Evolutionary conservation across 768 basidiomycete genomes (phyloP).

Genomic region (Leccinum fibrillosum): DNA sequence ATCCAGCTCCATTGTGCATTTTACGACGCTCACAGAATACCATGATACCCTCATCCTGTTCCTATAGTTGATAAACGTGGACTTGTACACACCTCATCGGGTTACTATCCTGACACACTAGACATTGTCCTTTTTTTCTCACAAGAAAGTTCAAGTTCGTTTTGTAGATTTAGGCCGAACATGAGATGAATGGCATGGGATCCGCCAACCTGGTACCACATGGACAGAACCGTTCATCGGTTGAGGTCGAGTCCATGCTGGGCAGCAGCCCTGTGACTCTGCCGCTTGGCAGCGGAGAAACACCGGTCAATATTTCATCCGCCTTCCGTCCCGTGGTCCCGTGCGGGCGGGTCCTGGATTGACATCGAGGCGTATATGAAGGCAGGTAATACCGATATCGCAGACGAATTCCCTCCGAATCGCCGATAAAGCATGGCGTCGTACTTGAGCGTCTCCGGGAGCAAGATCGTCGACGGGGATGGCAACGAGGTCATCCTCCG

Average conservation of each 20-base stretch:
- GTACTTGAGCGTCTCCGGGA: conserved; percentile 54
- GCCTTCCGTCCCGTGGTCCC: neutral
- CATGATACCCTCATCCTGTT: conserved; percentile 34
- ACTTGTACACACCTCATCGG: conserved; percentile 21
- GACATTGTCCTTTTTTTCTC: conserved; percentile 9
- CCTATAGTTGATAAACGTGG: conserved; percentile 25
- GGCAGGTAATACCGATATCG: neutral
- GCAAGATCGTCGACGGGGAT: conserved; percentile 55
- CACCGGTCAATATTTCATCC: conserved; percentile 8
- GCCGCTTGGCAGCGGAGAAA: conserved; percentile 13
- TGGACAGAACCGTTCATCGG: neutral
- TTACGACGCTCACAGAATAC: conserved; percentile 28
- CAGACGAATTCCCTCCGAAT: neutral
- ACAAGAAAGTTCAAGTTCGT: conserved; percentile 3
- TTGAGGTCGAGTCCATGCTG: neutral
- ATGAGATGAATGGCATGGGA: conserved; percentile 1
- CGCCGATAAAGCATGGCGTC: conserved; percentile 28
- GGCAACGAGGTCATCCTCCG: conserved; percentile 58
- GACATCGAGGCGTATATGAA: conserved; percentile 1
- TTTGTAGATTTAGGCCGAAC: conserved; percentile 22
- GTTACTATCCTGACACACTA: conserved; percentile 19
- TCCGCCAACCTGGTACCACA: neutral
- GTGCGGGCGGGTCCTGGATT: neutral
- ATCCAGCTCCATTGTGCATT: conserved; percentile 26
- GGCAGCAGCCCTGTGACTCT: conserved; percentile 1